Evolutionary conservation across 257 asterid species (phyloP).

Genomic region (Lantana camara): DNA sequence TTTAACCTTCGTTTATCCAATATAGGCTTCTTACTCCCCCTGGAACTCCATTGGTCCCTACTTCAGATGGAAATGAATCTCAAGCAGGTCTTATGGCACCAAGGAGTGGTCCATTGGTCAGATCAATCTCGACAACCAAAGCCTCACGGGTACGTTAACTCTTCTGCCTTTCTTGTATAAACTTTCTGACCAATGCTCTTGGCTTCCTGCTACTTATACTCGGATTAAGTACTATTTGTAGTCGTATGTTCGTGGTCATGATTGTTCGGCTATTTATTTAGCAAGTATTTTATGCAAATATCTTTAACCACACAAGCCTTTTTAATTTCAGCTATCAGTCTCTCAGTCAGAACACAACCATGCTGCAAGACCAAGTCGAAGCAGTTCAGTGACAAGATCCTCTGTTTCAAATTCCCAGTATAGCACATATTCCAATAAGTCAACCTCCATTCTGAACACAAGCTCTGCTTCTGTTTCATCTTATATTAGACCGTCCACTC

Average conservation of each 20-base stretch:
- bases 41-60: conserved; percentile 90
- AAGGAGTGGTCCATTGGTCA: conserved; percentile 61
- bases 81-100: conserved; percentile 55
- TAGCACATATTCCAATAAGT: conserved; percentile 65
- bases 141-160: conserved; percentile 79
- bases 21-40: conserved; percentile 99
- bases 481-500: conserved; percentile 92
- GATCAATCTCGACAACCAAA: conserved; percentile 78
- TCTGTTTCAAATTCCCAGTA: conserved; percentile 75
- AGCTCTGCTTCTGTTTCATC: conserved; percentile 98
- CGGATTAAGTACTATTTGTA: not conserved
- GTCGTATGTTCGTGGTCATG: not conserved
- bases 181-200: conserved; percentile 16
- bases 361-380: conserved; percentile 69
- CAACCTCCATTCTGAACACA: conserved; percentile 76
- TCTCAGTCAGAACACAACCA: conserved; percentile 84
- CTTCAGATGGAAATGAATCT: conserved; percentile 69
- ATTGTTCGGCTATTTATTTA: not conserved
- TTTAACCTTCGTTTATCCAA: conserved; percentile 25
- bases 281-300: not conserved
- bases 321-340: conserved; percentile 72
- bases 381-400: conserved; percentile 86
- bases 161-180: conserved; percentile 12
- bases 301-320: conserved; percentile 10
- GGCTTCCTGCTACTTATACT: conserved; percentile 14